Evolutionary conservation across 306 rosid genomes (phyloP), one percentile per base, ranked within the genome.

Genomic region (Quercus variabilis): DNA sequence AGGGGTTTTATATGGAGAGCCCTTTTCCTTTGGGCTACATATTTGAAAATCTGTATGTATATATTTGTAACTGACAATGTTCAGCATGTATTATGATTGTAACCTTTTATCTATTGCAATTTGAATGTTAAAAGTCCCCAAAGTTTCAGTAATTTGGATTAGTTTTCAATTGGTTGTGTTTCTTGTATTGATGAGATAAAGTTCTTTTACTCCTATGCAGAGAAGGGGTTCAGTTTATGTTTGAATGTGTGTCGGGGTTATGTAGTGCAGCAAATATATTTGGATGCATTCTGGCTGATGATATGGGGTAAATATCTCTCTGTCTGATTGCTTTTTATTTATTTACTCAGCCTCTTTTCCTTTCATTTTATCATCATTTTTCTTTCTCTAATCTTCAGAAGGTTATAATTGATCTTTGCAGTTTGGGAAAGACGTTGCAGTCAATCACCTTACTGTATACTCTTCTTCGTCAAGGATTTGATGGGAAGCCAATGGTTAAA

Each of bases 281-380:
- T 74, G 99, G 99, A 82, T 95, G 99, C 89, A 95, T 95, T 80
- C 93, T 95, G 81, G 99, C 97, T 55, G 99, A 94, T 88, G 99
- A 94, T 77, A 94, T 94, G 99, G 99, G 97, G 97, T 91, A 80
- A 58, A 69, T 82, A 55, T 67, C 72, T 77, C 76, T 76, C 69
- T 55, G 63, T 71, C 64, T 69, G 74, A 35, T 67, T 46, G 68
- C 65, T 60, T 55, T 79, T 62, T 58, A 30, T 4, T 5, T 70
- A 6, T 62, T 74, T 76, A 55, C 52, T 55, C 69, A 46, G 18
- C 12, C 21, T 21, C 38, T 49, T 13, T 82, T 55, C 56, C 6
- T 51, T 43, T 74, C 73, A 58, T 21, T 68, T 51, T 23, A 23
- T 33, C 11, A 33, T 55, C 60, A 23, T 18, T 30, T 62, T 20